Percentiles rank a stretch among this genome's conserved stretches.
These are phyloP conservation scores for Thalassiosira exigua DNA, from an alignment of 352 stramenopile species.

Conservation along the genomic window DNA sequence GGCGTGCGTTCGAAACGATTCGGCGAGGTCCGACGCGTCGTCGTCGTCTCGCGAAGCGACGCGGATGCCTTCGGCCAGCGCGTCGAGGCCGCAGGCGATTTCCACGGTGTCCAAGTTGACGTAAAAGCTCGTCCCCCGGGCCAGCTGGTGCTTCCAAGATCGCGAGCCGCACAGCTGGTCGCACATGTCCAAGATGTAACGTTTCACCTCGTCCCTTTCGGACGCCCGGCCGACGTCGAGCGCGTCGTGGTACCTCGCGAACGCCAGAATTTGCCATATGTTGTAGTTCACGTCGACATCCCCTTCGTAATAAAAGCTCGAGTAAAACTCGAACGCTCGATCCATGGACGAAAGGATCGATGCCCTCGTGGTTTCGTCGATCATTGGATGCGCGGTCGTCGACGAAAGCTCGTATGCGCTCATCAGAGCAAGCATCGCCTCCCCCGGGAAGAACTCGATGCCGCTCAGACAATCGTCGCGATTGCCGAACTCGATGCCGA, in stretches of 20 bases:
- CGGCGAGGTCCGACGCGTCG: neutral
- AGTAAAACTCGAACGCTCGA: constrained; percentile 60
- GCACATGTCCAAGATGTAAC: constrained; percentile 49
- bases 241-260: constrained; percentile 37
- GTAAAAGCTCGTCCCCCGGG: constrained; percentile 55
- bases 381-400: neutral
- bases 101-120: constrained; percentile 62
- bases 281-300: constrained; percentile 59
- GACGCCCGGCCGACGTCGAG: neutral
- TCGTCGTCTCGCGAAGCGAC: constrained; percentile 5
- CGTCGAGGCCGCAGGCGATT: constrained; percentile 59
- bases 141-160: constrained; percentile 52
- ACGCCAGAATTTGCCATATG: constrained; percentile 64
- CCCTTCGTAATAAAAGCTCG: constrained; percentile 35
- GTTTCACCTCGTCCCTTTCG: constrained; percentile 6
- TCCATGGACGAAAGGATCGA: constrained; percentile 42
- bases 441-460: constrained; percentile 64
- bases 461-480: constrained; percentile 31
- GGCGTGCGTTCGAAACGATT: constrained; percentile 12
- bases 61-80: constrained; percentile 27
- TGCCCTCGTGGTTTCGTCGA: constrained; percentile 10
- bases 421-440: constrained; percentile 63
- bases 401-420: constrained; percentile 17
- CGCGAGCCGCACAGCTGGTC: constrained; percentile 45
- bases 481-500: constrained; percentile 30